Evolutionary conservation across 441 rosid genomes (phyloP).

Genomic region (Croton setiger): DNA sequence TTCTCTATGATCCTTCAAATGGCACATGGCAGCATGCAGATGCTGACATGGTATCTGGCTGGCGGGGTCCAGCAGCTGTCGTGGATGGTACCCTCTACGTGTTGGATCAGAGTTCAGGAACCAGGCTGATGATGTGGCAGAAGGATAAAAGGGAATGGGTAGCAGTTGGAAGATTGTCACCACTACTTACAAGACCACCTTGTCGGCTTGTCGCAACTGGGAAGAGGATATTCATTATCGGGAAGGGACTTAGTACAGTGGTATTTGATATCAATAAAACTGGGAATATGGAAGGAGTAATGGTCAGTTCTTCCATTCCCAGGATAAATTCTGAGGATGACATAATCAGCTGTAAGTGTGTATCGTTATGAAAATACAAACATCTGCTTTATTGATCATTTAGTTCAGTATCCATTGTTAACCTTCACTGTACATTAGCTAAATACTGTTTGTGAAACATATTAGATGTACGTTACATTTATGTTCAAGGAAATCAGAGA

Average conservation of each 20-base stretch:
- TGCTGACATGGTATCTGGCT: constrained; percentile 60
- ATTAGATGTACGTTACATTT: background rate
- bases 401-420: background rate
- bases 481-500: background rate
- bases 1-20: constrained; percentile 45
- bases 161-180: constrained; percentile 61
- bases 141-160: constrained; percentile 58
- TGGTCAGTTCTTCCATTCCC: constrained; percentile 68
- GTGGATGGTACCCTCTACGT: constrained; percentile 61
- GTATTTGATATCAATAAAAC: constrained; percentile 53
- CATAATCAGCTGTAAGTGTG: constrained; percentile 55
- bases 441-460: background rate
- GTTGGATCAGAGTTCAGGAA: constrained; percentile 72
- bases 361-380: constrained; percentile 40
- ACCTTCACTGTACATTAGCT: background rate
- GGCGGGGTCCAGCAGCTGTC: constrained; percentile 81
- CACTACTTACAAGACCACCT: constrained; percentile 59
- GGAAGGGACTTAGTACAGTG: constrained; percentile 68
- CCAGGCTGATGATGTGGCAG: constrained; percentile 64
- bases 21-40: constrained; percentile 65
- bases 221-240: constrained; percentile 56
- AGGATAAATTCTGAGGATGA: constrained; percentile 40
- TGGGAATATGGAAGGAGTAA: constrained; percentile 48
- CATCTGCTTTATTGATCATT: background rate
- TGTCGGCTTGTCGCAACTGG: constrained; percentile 65